Evolutionary conservation across 2,329 filamentous ascomycete species (phyloP), one percentile per base, ranked within the genome.

Genomic region (Onygenales sp.): DNA sequence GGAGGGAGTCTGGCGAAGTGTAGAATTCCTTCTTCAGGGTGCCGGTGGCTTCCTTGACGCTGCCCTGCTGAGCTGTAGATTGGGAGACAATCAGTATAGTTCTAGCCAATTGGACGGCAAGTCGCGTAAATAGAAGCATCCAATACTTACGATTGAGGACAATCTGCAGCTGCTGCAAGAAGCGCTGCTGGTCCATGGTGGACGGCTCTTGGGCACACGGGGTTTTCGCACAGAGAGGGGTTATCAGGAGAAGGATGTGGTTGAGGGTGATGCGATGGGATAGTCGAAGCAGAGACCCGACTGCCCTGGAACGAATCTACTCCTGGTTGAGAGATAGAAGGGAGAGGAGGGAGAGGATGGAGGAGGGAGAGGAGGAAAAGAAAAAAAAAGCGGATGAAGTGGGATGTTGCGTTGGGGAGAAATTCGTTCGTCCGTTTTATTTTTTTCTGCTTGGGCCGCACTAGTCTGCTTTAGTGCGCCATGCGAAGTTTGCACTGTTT

Each of bases 1-100:
- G 80, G 54, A 97, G 83, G 13, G 89, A 89, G 64, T 90, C 82
- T 41, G 92, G 86, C 62, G 89, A 82, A 64, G 83, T 85, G 77
- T 95, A 97, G 78, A 89, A 97, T 73, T 87, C 88, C 73, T 94
- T 93, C 73, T 95, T 91, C 56, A 97, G 83, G 64, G 90, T 84
- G 55, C 87, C 83, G 14, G 92, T 98, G 58, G 91, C 89, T 61
- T 87, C 83, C 81, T 96, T 94, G 72, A 95, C 85, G 73, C 85
- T 84, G 63, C 88, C 84, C 61, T 90, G 95, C 74, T 95, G 86
- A 68, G 93, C 90, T 95, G 66, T 39, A 63, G 51, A 44, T 27
- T 47, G 54, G 58, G 62, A 13, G 39, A 33, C 49, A 11, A 58
- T 52, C 50, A 51, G 36, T 51, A 14, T 51, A 48, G 48, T 33